Evolutionary conservation across 2,329 filamentous ascomycete genomes (phyloP).

Genomic region (Claviceps fusiformis): DNA sequence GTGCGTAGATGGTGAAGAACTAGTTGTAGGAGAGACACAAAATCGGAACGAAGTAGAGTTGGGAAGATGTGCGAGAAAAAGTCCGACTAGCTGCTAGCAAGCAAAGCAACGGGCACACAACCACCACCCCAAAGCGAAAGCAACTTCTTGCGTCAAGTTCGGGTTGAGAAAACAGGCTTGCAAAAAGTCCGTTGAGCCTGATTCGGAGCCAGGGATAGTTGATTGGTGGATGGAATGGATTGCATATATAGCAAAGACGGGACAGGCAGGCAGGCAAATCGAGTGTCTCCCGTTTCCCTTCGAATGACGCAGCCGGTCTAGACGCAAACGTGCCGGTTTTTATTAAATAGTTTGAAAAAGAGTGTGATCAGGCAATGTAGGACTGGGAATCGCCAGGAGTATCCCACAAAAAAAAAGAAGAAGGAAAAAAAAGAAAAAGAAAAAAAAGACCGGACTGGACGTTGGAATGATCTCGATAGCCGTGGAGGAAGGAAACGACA

Average conservation of each 20-base stretch:
- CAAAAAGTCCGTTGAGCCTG: not conserved
- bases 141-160: not conserved
- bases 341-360: too few relatives aligned
- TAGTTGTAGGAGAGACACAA: not conserved
- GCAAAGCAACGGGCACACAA: not conserved
- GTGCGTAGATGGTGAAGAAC: not conserved
- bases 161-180: not conserved
- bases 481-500: not conserved
- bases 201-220: not conserved
- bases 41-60: conserved; percentile 1
- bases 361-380: too few relatives aligned
- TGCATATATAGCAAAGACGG: not conserved
- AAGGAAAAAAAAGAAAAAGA: not conserved
- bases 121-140: not conserved
- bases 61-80: not conserved
- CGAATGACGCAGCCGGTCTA: not conserved
- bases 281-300: not conserved
- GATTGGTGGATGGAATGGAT: not conserved
- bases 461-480: not conserved
- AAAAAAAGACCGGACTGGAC: not conserved
- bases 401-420: not conserved
- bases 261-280: too few relatives aligned
- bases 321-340: not conserved
- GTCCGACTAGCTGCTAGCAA: not conserved
- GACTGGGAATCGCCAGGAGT: too few relatives aligned